Evolutionary conservation across 1,139 yeast genomes (phyloP).

Genomic region (Blastobotrys serpentis): DNA sequence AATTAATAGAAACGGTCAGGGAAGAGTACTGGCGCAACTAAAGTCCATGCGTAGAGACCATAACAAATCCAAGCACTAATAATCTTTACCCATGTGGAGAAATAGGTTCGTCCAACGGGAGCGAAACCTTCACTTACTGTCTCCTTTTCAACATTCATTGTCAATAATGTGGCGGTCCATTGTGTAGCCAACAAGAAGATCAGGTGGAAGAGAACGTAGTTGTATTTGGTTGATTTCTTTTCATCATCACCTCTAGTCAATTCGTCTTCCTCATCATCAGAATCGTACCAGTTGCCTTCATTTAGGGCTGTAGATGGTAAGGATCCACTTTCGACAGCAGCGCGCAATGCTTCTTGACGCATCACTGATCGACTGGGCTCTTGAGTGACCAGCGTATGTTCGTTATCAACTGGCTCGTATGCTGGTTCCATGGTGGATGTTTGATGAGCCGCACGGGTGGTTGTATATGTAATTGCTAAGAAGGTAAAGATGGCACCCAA

Average conservation of each 20-base stretch:
- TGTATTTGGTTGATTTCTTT: slow-evolving; percentile 68
- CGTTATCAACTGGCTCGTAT: slow-evolving; percentile 40
- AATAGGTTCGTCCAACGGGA: slow-evolving; percentile 96
- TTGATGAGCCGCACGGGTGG: slow-evolving; percentile 84
- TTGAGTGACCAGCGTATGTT: slow-evolving; percentile 43
- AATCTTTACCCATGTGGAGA: slow-evolving; percentile 92
- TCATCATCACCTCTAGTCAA: slow-evolving; percentile 55
- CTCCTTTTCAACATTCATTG: slow-evolving; percentile 86
- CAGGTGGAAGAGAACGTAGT: slow-evolving; percentile 83
- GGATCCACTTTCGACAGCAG: slow-evolving; percentile 94
- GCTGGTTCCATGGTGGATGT: slow-evolving; percentile 32
- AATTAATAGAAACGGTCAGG: slow-evolving; percentile 72
- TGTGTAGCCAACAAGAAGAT: slow-evolving; percentile 95
- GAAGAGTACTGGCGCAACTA: slow-evolving; percentile 83
- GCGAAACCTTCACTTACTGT: slow-evolving; percentile 77
- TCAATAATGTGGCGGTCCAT: slow-evolving; percentile 90
- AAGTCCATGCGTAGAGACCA: slow-evolving; percentile 81
- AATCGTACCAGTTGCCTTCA: slow-evolving; percentile 56
- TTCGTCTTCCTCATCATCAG: slow-evolving; percentile 33
- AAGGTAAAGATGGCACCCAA: slow-evolving; percentile 93
- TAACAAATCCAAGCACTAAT: slow-evolving; percentile 92
- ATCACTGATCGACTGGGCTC: slow-evolving; percentile 71
- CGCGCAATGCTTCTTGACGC: slow-evolving; percentile 84
- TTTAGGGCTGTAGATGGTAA: slow-evolving; percentile 87
- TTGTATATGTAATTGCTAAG: slow-evolving; percentile 93